These are phyloP conservation scores for Blastobotrys americana DNA, from an alignment of 805 yeast species.

Conservation along the genomic window DNA sequence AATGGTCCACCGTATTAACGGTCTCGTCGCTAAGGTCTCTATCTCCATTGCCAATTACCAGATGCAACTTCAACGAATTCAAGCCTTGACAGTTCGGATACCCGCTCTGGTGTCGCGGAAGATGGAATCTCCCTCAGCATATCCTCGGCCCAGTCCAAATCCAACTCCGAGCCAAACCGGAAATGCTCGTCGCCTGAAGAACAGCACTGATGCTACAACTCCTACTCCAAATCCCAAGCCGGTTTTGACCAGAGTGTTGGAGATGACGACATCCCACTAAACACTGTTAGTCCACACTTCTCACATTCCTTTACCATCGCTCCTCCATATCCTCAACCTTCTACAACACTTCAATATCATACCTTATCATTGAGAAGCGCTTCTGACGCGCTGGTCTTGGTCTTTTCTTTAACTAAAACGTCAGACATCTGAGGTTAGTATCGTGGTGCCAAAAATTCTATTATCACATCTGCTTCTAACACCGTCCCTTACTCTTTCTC, in stretches of 20 bases:
- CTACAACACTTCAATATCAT: not conserved
- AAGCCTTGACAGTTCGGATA: constrained; percentile 28
- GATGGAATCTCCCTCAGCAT: constrained; percentile 96
- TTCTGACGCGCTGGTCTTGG: constrained; percentile 22
- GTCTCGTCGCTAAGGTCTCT: too few species aligned
- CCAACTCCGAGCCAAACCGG: constrained; percentile 98
- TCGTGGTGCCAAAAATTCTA: too few species aligned
- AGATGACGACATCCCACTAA: constrained; percentile 92
- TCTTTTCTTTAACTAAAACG: not conserved
- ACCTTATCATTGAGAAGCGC: constrained; percentile 34
- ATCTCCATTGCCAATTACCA: too few species aligned
- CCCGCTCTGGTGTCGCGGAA: constrained; percentile 48
- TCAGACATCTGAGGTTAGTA: not conserved
- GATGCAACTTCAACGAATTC: too few species aligned
- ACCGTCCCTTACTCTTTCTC: too few species aligned
- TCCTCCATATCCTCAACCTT: not conserved
- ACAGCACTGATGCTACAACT: constrained; percentile 79
- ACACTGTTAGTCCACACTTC: not conserved
- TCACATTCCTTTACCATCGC: not conserved
- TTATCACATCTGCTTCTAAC: too few species aligned
- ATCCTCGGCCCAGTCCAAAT: constrained; percentile 96
- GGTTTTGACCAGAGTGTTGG: constrained; percentile 89
- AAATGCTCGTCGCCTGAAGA: constrained; percentile 91
- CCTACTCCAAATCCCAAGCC: constrained; percentile 97
- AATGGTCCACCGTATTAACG: too few species aligned